These are phyloP conservation scores for Graphiopsis chlorocephala DNA, from an alignment of 2,329 filamentous ascomycete genomes.

Conservation along the genomic window DNA sequence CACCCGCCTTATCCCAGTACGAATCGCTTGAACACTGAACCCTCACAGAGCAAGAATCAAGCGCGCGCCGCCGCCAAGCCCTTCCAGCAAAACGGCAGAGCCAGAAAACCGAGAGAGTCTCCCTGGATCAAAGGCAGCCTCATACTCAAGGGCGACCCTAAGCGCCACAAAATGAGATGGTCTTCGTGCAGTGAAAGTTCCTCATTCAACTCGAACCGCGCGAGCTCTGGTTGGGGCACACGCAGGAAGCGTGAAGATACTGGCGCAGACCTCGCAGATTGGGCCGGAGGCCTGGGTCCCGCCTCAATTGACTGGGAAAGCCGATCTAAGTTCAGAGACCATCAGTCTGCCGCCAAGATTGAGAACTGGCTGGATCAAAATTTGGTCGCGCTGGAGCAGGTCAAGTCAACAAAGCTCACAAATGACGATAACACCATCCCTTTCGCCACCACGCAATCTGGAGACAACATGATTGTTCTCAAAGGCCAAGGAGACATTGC, in stretches of 20 bases:
- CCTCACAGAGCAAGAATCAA: not conserved
- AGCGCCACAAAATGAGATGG: constrained; percentile 4
- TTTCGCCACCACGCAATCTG: not conserved
- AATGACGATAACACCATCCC: not conserved
- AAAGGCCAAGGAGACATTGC: not conserved
- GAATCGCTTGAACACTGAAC: not conserved
- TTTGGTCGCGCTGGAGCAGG: not conserved
- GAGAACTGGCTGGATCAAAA: constrained; percentile 27
- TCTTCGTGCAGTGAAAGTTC: not conserved
- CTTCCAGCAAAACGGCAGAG: not conserved
- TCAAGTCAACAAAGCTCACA: not conserved
- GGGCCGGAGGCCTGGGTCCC: constrained; percentile 46
- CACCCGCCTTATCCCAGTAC: not conserved
- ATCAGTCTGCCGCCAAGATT: constrained; percentile 27
- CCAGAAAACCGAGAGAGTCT: constrained; percentile 2
- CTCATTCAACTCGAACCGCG: not conserved
- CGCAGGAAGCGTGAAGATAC: not conserved
- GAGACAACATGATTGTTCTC: not conserved
- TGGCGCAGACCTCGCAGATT: constrained; percentile 38
- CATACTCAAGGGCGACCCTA: constrained; percentile 9
- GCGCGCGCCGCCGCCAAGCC: not conserved
- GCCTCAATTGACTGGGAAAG: constrained; percentile 48
- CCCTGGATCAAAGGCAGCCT: constrained; percentile 17
- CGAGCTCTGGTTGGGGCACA: constrained; percentile 3
- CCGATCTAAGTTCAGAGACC: constrained; percentile 29